Percentiles rank a stretch among this genome's conserved stretches.
Evolutionary conservation across 148 eudicot species (phyloP).

Genomic region (Silene conica): DNA sequence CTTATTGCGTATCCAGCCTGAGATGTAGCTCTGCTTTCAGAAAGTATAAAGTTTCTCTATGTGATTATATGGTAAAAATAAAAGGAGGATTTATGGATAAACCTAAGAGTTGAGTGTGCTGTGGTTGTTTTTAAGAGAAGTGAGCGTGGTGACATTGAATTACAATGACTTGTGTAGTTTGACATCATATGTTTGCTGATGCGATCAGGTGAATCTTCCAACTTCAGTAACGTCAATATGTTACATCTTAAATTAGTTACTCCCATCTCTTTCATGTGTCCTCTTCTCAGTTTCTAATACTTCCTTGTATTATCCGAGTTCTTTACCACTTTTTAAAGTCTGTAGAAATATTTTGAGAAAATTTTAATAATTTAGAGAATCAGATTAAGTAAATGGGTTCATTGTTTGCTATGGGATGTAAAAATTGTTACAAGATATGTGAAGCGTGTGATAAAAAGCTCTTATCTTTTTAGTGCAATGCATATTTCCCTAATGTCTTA

Average conservation of each 20-base stretch:
- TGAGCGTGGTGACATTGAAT: neutral
- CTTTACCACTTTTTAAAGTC: neutral
- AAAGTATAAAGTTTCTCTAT: neutral
- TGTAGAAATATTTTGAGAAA: neutral
- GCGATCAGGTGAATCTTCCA: slow-evolving; percentile 2
- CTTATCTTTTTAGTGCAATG: slow-evolving; percentile 7
- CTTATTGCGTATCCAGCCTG: neutral
- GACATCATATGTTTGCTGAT: neutral
- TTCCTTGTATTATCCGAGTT: neutral
- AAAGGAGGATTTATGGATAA: neutral
- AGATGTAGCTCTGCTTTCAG: neutral
- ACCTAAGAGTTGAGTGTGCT: neutral
- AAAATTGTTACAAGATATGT: neutral
- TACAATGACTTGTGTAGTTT: neutral
- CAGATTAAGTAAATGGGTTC: neutral
- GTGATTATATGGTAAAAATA: neutral
- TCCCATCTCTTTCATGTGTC: slow-evolving; percentile 10
- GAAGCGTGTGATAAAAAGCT: neutral
- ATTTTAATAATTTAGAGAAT: neutral
- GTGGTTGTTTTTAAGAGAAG: neutral
- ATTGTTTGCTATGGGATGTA: neutral
- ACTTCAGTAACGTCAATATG: slow-evolving; percentile 11
- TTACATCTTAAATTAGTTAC: slow-evolving; percentile 10
- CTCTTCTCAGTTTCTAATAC: neutral
- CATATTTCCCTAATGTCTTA: slow-evolving; percentile 1